Conservation (phyloP, 352 stramenopile genomes). For the Globisporangium camurandrum region DNA sequence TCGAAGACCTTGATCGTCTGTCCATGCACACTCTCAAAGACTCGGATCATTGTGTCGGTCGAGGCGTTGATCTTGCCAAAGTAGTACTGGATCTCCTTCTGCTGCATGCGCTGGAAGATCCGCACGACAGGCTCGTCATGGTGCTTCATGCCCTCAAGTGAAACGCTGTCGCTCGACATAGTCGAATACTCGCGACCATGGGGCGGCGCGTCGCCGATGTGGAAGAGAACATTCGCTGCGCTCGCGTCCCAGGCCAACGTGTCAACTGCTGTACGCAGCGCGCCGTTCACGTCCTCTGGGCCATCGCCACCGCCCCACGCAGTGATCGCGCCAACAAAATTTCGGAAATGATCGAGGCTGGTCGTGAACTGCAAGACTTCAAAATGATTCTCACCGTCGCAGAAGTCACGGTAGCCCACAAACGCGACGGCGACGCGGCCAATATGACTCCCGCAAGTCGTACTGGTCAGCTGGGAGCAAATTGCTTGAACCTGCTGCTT, state of each 20-base stretch:
- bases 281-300: constrained; percentile 34
- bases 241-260: constrained; percentile 17
- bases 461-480: not conserved
- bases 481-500: constrained; percentile 20
- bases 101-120: constrained; percentile 5
- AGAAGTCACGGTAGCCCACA: constrained; percentile 34
- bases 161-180: constrained; percentile 6
- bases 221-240: constrained; percentile 26
- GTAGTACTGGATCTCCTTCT: constrained; percentile 20
- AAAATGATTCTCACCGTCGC: constrained; percentile 18
- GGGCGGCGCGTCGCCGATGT: constrained; percentile 35
- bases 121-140: constrained; percentile 9
- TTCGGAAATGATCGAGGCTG: constrained; percentile 16
- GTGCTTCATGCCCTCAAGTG: constrained; percentile 6
- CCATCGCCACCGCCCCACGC: constrained; percentile 16
- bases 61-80: constrained; percentile 29
- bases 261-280: constrained; percentile 16
- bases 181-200: constrained; percentile 28
- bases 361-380: constrained; percentile 29
- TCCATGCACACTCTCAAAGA: constrained; percentile 14
- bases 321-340: constrained; percentile 18
- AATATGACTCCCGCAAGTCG: not conserved
- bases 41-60: constrained; percentile 26
- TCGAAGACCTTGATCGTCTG: not conserved
- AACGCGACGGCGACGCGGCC: constrained; percentile 25